These are phyloP conservation scores for Annulohypoxylon stygium DNA, from an alignment of 495 filamentous ascomycete species.

Conservation along the genomic window DNA sequence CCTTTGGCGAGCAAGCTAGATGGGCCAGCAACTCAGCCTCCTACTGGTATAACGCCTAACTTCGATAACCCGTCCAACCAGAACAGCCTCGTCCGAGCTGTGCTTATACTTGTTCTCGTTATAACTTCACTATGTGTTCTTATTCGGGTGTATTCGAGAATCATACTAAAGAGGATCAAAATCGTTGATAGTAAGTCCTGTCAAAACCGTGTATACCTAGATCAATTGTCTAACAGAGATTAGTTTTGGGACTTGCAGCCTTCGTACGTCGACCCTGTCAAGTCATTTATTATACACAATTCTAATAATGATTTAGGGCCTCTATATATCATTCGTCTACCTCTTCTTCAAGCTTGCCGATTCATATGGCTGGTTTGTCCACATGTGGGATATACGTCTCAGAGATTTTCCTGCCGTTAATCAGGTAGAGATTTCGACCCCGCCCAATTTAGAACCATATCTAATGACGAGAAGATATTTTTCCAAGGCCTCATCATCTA, in stretches of 20 bases:
- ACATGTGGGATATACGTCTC: constrained; percentile 1
- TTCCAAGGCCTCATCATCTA: not conserved
- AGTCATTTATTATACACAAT: no score
- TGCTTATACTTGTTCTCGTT: constrained; percentile 1
- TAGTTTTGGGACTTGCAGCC: constrained; percentile 4
- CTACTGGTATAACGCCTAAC: not conserved
- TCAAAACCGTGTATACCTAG: not conserved
- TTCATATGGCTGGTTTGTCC: constrained; percentile 3
- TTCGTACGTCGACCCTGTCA: not conserved
- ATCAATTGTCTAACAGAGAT: not conserved
- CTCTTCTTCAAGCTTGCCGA: not conserved
- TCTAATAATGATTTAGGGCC: not conserved
- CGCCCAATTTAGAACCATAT: not conserved
- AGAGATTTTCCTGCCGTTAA: not conserved
- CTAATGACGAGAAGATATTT: not conserved
- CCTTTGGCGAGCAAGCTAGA: not conserved
- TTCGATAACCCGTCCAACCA: constrained; percentile 5
- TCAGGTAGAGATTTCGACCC: not conserved
- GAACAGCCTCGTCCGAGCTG: not conserved
- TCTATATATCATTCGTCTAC: not conserved
- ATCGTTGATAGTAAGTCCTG: not conserved
- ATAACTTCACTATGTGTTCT: not conserved
- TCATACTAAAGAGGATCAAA: not conserved
- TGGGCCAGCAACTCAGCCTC: constrained; percentile 4
- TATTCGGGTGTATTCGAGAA: not conserved